phyloP scores from a whole-genome alignment of 225 moss, liverwort and hornwort species.

The Asterella californica region DNA sequence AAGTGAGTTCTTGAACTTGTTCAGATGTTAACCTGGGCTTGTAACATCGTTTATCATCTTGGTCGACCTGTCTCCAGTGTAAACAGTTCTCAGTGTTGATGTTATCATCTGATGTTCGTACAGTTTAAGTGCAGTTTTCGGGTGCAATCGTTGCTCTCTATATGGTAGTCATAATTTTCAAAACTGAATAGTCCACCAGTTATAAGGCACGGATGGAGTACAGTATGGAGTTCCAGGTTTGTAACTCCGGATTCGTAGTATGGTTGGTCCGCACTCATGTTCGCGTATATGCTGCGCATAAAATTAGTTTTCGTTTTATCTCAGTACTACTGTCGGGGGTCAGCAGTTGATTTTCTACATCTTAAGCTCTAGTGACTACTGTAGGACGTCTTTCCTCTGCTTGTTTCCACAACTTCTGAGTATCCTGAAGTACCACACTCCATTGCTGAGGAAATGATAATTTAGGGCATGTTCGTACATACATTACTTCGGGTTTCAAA shows the following conservation, averaged over 20 bases:
- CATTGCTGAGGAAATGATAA: too few species aligned
- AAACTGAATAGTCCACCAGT: too few species aligned
- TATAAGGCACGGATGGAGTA: background rate
- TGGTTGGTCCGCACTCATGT: background rate
- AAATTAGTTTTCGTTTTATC: background rate
- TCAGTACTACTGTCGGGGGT: too few species aligned
- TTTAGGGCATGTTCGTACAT: too few species aligned
- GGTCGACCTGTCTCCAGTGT: background rate
- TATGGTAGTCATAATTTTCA: background rate
- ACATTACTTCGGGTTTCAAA: too few species aligned
- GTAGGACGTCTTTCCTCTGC: too few species aligned
- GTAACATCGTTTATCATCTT: background rate
- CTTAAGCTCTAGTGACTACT: too few species aligned
- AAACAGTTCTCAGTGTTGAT: background rate
- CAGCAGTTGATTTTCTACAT: too few species aligned
- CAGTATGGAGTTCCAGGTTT: background rate
- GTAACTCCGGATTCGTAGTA: background rate
- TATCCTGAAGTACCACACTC: too few species aligned
- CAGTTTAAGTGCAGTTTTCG: background rate
- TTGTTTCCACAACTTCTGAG: too few species aligned
- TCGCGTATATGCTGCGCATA: background rate
- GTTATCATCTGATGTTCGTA: too few species aligned
- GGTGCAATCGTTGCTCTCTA: background rate
- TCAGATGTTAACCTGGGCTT: background rate
- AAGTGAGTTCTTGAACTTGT: slow-evolving; percentile 44